phyloP scores from a whole-genome alignment of 2,329 filamentous ascomycete genomes.

The Fusarium nurragi region DNA sequence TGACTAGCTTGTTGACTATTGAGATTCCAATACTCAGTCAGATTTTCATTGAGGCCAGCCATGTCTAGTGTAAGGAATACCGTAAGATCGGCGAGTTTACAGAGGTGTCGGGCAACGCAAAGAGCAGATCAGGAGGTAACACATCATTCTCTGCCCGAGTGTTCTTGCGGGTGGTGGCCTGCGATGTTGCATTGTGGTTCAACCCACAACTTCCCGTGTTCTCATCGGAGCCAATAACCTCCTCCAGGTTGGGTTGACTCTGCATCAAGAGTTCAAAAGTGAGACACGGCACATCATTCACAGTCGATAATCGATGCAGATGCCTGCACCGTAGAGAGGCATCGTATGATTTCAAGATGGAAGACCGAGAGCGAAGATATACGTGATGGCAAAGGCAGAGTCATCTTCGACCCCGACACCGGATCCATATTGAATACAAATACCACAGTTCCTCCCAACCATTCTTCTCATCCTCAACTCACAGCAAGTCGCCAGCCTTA shows the following conservation, averaged over 20 bases:
- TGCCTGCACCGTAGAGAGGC: not conserved
- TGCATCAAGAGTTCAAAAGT: not conserved
- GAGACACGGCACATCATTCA: not conserved
- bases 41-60: no score
- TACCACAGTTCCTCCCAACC: rapidly evolving
- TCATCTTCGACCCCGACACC: rapidly evolving
- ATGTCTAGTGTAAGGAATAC: no score
- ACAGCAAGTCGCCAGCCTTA: not conserved
- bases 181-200: not conserved
- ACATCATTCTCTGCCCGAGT: not conserved
- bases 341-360: no score
- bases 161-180: not conserved
- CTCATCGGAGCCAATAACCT: not conserved
- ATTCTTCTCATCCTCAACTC: not conserved
- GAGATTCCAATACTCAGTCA: no score
- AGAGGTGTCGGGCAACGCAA: no score
- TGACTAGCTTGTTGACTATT: not conserved
- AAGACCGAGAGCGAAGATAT: rapidly evolving
- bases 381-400: no score
- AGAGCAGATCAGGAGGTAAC: no score
- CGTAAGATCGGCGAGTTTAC: no score
- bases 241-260: no score
- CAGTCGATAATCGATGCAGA: no score
- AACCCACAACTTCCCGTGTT: not conserved
- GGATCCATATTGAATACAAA: not conserved